Evolutionary conservation across 2,329 filamentous ascomycete species (phyloP), one percentile per base, ranked within the genome.

Genomic region (Xylaria arbuscula): DNA sequence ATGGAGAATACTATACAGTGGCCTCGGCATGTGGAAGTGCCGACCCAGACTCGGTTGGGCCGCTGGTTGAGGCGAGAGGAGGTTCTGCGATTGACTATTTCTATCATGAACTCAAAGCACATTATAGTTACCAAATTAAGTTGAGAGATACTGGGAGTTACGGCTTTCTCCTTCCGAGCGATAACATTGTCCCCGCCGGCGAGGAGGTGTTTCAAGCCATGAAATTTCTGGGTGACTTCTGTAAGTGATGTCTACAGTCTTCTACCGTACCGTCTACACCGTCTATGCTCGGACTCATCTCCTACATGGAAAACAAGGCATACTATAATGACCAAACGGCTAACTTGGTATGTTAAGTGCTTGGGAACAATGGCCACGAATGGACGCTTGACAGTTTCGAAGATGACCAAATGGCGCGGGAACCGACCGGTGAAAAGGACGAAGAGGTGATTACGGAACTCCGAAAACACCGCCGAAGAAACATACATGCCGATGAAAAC

Each of bases 11-110:
- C 6, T 94, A 96, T 77, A 89, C 88, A 9, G 91, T 97, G 32
- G 88, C 90, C 3, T 93, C 93, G 1, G 96, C 96, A 0, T 99
- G 96, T 75, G 92, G 97, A 78, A 93, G 93, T 17, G 92, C 92
- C 19, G 86, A 92, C 1, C 76, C 82, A 9, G 76, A 69, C 73
- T 76, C 65, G 73, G 63, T 73, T 72, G 78, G 2, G 84, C 89
- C 62, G 17, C 69, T 73, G 47, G 88, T 94, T 70, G 92, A 96
- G 77, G 87, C 87, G 0, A 89, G 90, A 3, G 94, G 95, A 47
- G 95, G 95, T 2, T 94, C 92, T 57, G 93, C 93, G 1, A 89
- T 98, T 50, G 96, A 98, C 80, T 98, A 93, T 89, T 97, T 99
- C 80, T 97, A 97, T 78, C 93, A 97, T 74, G 92, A 97, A 75